Conservation (phyloP, 768 basidiomycete species). For the Podaxis mareebaensis region DNA sequence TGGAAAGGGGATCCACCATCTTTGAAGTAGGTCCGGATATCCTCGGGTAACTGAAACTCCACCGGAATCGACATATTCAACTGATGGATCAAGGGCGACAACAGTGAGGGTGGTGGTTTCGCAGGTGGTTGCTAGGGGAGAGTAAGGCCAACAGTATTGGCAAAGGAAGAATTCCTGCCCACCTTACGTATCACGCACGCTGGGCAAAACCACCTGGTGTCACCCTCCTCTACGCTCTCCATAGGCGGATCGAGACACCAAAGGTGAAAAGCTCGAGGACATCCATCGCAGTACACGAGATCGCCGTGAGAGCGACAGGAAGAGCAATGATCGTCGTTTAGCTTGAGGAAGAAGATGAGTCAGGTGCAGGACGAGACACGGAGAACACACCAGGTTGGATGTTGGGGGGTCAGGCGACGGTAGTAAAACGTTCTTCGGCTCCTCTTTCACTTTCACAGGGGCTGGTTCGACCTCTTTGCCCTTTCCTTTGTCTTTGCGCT, state of each 20-base stretch:
- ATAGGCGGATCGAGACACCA: constrained; percentile 97
- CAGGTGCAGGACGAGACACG: constrained; percentile 14
- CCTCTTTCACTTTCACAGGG: constrained; percentile 50
- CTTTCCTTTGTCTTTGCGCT: constrained; percentile 56
- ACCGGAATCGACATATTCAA: constrained; percentile 69
- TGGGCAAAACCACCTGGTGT: constrained; percentile 83
- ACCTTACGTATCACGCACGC: constrained; percentile 70
- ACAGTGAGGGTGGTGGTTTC: constrained; percentile 65
- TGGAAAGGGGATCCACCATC: constrained; percentile 60
- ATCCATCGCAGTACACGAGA: constrained; percentile 96
- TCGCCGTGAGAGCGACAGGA: constrained; percentile 81
- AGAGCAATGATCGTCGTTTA: constrained; percentile 80
- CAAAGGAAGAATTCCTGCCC: constrained; percentile 25
- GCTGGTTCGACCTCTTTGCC: constrained; percentile 45
- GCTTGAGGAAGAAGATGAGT: constrained; percentile 28
- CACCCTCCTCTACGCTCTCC: constrained; percentile 83
- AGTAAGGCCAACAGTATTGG: constrained; percentile 19
- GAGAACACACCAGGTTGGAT: constrained; percentile 39
- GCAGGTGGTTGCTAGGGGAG: constrained; percentile 61
- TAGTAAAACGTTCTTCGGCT: constrained; percentile 42
- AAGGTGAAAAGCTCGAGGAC: constrained; percentile 93
- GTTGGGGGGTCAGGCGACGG: constrained; percentile 45
- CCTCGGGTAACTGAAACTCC: constrained; percentile 86
- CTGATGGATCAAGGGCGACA: constrained; percentile 72
- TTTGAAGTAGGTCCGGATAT: constrained; percentile 80